A percentile compares a stretch with the other conserved stretches of the same genome.
phyloP scores from a whole-genome alignment of 768 basidiomycete species.

The Fistulinella prunicolor region DNA sequence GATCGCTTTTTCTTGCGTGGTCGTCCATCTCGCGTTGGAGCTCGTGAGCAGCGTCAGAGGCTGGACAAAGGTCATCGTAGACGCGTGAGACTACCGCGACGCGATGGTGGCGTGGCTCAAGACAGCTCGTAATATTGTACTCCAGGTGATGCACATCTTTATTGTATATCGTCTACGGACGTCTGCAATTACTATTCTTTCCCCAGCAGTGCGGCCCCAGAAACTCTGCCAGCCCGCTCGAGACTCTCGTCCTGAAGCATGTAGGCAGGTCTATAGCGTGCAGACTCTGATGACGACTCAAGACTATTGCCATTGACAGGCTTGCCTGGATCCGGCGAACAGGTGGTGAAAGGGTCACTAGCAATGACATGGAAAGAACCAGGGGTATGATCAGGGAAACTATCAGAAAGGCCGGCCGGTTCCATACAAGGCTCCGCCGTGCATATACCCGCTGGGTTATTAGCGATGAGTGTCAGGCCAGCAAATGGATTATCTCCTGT shows the following conservation, averaged over 20 bases:
- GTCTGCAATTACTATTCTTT: conserved; percentile 1
- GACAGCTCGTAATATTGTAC: neutral
- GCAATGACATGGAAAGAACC: conserved; percentile 21
- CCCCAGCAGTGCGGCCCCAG: conserved; percentile 16
- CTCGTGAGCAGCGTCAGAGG: conserved; percentile 21
- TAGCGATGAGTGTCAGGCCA: conserved; percentile 18
- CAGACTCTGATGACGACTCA: conserved; percentile 3
- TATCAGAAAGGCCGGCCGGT: neutral
- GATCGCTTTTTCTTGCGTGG: conserved; percentile 56
- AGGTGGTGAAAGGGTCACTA: conserved; percentile 18
- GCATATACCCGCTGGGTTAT: conserved; percentile 17
- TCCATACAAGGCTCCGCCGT: conserved; percentile 10
- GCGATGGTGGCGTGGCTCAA: neutral
- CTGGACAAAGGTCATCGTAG: conserved; percentile 16
- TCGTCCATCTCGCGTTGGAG: conserved; percentile 46
- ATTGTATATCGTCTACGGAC: neutral
- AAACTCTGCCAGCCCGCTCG: conserved; percentile 67
- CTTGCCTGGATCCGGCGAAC: conserved; percentile 14
- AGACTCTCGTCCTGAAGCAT: conserved; percentile 71
- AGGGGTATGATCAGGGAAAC: neutral
- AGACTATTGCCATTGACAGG: neutral
- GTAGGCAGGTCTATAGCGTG: conserved; percentile 73
- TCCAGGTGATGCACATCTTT: neutral
- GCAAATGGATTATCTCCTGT: neutral
- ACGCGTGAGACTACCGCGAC: conserved; percentile 2